phyloP scores from a whole-genome alignment of 495 filamentous ascomycete genomes.

The Hypoxylon fragiforme region DNA sequence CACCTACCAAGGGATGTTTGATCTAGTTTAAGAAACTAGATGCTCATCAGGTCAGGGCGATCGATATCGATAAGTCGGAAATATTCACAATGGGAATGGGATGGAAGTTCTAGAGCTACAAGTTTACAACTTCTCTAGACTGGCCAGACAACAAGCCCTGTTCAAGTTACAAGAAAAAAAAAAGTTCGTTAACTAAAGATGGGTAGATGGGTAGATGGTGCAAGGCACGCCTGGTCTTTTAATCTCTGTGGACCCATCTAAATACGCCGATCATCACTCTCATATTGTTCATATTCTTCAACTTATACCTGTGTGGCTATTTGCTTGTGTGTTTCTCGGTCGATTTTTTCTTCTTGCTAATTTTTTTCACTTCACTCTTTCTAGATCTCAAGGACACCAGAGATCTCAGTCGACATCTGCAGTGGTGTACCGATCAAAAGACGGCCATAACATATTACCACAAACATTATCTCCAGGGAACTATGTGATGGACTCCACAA shows the following conservation, averaged over 20 bases:
- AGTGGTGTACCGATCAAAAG: constrained; percentile 13
- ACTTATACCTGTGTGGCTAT: too few relatives aligned
- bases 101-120: neutral
- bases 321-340: constrained; percentile 18
- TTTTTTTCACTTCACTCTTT: constrained; percentile 19
- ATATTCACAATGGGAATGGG: too few relatives aligned
- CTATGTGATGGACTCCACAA: constrained; percentile 20
- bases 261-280: constrained; percentile 34
- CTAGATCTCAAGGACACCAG: constrained; percentile 24
- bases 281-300: neutral
- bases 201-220: constrained; percentile 1
- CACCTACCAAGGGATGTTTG: constrained; percentile 10
- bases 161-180: constrained; percentile 19
- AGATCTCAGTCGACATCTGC: constrained; percentile 29
- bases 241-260: constrained; percentile 34
- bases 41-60: constrained; percentile 7
- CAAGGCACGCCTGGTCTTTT: constrained; percentile 33
- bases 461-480: constrained; percentile 5
- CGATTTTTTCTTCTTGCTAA: constrained; percentile 23
- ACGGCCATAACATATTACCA: constrained; percentile 21
- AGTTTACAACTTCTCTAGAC: constrained; percentile 9
- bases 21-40: constrained; percentile 1
- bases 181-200: constrained; percentile 8
- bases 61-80: constrained; percentile 11
- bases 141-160: too few relatives aligned